Evolutionary conservation across 2,329 filamentous ascomycete genomes (phyloP), one percentile per base, ranked within the genome.

Genomic region (Alternaria atra): DNA sequence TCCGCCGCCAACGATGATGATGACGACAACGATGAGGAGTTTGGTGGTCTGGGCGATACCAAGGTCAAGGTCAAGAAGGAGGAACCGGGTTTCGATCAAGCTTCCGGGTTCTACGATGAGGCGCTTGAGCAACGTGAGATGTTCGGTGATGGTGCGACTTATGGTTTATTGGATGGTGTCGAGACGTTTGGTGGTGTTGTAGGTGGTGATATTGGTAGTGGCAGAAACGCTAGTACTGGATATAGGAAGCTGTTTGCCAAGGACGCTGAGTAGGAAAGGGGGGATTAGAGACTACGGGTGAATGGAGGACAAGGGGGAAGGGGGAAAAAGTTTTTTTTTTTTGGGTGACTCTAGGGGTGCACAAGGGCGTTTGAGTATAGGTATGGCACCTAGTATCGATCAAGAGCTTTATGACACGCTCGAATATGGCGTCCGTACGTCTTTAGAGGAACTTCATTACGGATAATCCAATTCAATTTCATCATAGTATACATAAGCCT

Each of bases 21-120:
- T 8, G 27, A 55, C 2, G 44, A 70, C 15, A 64, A 70, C 4
- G 65, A 70, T 0, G 73, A 72, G 1, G 69, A 73, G 37, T 60
- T 68, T 9, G 2, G 10, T 15, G 25, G 13, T 17, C 12, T 25
- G 2, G 4, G 10, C 4, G 40, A 12, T 1, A 7, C 17, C 7
- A 44, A 47, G 1, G 27, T 27, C 8, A 39, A 47, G 2, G 27
- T 57, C 20, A 40, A 52, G 34, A 37, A 53, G 17, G 52, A 59
- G 20, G 56, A 58, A 2, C n/a, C 23, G 40, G 15, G 27, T 9
- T 55, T 55, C 29, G 61, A 55, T 3, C 40, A 52, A 8, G 42
- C 17, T 9, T 46, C 43, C 1, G 30, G 30, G 23, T 23, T 27
- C 5, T 25, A 40, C 17, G n/a, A 20, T 40, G 37, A 20, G 37